Conservation (phyloP, 768 basidiomycete genomes). For the Mycena leptocephala region DNA sequence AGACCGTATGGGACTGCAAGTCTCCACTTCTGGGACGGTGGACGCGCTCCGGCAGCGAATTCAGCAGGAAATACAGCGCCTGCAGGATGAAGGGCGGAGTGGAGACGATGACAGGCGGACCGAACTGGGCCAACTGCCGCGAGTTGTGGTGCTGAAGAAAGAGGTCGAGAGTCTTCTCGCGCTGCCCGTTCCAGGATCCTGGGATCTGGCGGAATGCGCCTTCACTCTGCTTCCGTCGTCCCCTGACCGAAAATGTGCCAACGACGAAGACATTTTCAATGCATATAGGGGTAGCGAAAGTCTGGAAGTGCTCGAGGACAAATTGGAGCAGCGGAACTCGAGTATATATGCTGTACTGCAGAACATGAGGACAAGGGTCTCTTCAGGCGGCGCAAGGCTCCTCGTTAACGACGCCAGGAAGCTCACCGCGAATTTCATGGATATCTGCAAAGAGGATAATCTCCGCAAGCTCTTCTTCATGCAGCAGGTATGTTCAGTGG, state of each 20-base stretch:
- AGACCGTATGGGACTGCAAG: constrained; percentile 54
- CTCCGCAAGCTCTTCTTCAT: constrained; percentile 69
- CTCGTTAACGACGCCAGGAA: constrained; percentile 62
- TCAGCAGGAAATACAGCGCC: constrained; percentile 51
- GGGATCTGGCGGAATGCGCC: constrained; percentile 62
- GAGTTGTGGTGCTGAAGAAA: constrained; percentile 61
- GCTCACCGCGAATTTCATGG: constrained; percentile 61
- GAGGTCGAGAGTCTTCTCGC: constrained; percentile 63
- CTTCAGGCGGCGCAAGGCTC: constrained; percentile 43
- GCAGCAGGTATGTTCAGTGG: constrained; percentile 58
- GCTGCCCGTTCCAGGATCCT: constrained; percentile 64
- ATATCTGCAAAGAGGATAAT: constrained; percentile 60
- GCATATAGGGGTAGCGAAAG: constrained; percentile 43
- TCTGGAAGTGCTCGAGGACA: constrained; percentile 38
- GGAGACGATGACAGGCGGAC: constrained; percentile 44
- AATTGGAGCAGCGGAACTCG: constrained; percentile 53
- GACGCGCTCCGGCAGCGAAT: constrained; percentile 57
- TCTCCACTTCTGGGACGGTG: constrained; percentile 51
- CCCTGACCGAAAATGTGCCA: constrained; percentile 46
- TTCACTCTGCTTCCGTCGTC: constrained; percentile 42
- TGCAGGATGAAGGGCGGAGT: constrained; percentile 48
- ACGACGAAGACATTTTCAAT: constrained; percentile 57
- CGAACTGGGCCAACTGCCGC: constrained; percentile 62
- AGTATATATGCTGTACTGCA: constrained; percentile 53
- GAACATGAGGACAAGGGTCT: constrained; percentile 50